Base-by-base conservation (phyloP, 768 basidiomycete genomes). In the Lentinula guzmanii region DNA sequence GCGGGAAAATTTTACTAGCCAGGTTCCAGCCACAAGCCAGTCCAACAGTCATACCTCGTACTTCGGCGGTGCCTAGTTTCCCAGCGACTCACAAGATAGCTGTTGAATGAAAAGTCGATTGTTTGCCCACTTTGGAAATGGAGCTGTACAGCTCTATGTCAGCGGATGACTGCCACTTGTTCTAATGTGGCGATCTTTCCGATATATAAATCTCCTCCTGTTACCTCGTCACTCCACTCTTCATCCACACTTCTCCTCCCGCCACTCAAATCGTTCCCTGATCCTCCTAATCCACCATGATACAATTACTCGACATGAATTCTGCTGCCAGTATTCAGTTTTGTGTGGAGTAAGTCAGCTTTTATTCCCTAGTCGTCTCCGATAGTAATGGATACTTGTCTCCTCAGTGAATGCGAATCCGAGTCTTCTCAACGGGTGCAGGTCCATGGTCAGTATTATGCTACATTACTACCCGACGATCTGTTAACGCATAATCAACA, bases 221-320 rank as follows among this genome's bases (percentile, higher is more conserved):
- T n/a, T 21, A 8, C 4, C 31, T 4, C 11, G 11, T 18, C 46
- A 16, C 15, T 45, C 31, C 8, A 15, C 33, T 45, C 43, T 34
- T 33, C 58, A 48, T n/a, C 50, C 58, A 4, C 24, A 5, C 9
- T n/a, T 16, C 5, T n/a, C 21, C 28, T 42, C 43, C 15, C 57
- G 42, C 42, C 13, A 33, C 41, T 11, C 43, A 18, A 15, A 16
- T 15, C 16, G 43, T 45, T 45, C 8, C n/a, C n/a, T 8, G 9
- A 31, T 21, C 34, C 15, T 58, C 16, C 28, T 15, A 3, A 33
- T 31, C 28, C 13, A 16, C 8, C 41, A 59, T 59, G 58, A 45
- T 59, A 21, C 43, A 59, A 39, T 24, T 39, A 11, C 58, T 59
- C 37, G 58, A 59, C 48, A 46, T 59, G 45, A 50, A 48, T n/a